Evolutionary conservation across 345 rosid genomes (phyloP).

Genomic region (Sapria himalayana): DNA sequence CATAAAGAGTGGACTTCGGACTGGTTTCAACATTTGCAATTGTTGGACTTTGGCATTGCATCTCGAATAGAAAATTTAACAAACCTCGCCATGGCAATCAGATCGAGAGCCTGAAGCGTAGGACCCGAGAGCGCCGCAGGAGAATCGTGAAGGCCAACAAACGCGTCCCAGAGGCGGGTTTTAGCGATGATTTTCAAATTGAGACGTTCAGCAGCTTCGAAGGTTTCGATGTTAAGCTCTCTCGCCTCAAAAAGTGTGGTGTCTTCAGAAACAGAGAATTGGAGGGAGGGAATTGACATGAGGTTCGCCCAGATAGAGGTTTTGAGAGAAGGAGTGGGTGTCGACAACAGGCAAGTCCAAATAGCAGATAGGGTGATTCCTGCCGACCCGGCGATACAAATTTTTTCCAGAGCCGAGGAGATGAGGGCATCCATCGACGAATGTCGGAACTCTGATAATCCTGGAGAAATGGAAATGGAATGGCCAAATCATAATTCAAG

Average conservation of each 20-base stretch:
- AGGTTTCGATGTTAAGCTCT: not conserved
- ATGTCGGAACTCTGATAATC: no score
- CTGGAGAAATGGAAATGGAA: no score
- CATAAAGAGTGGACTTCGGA: not conserved
- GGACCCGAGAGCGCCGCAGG: not conserved
- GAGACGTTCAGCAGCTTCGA: not conserved
- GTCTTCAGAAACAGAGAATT: not conserved
- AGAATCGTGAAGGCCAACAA: conserved; percentile 2
- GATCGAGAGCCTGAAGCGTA: conserved; percentile 2
- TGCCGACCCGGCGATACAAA: not conserved
- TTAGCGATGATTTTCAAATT: not conserved
- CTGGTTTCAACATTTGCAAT: not conserved
- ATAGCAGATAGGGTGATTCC: not conserved
- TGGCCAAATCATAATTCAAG: no score
- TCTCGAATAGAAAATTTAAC: not conserved
- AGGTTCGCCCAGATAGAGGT: conserved; percentile 2
- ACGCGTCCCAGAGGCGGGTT: conserved; percentile 1
- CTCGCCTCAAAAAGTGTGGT: not conserved
- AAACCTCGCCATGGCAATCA: conserved; percentile 2
- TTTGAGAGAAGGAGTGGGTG: conserved; percentile 1
- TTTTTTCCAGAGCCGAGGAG: conserved; percentile 2
- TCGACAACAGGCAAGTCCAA: not conserved
- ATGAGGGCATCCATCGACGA: conserved; percentile 6
- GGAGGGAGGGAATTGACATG: not conserved
- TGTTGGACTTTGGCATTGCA: not conserved